These are phyloP conservation scores for Pelargonium cotyledonis DNA, from an alignment of 441 rosid species.

Conservation along the genomic window DNA sequence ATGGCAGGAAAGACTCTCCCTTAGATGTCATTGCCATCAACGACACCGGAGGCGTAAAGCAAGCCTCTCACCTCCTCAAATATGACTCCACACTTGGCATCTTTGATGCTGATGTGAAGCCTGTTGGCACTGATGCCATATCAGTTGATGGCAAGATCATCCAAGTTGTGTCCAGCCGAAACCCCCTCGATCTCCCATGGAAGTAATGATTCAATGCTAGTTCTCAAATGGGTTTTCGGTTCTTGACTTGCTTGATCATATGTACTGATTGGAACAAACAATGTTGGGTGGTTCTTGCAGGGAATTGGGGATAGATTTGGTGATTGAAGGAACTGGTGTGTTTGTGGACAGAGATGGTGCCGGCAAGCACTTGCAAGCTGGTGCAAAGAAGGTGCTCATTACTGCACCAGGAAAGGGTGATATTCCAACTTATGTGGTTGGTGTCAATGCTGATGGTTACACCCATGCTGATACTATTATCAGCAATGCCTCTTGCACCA, in stretches of 20 bases:
- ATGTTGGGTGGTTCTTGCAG: constrained; percentile 24
- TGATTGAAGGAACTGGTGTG: constrained; percentile 95
- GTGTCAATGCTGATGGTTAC: constrained; percentile 81
- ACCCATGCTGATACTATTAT: constrained; percentile 66
- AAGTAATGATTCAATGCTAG: constrained; percentile 31
- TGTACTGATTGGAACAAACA: too few relatives aligned
- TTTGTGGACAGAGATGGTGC: constrained; percentile 94
- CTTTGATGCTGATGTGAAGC: constrained; percentile 86
- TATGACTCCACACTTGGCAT: constrained; percentile 94
- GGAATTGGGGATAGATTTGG: constrained; percentile 79
- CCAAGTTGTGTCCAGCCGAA: constrained; percentile 76
- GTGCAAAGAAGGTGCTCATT: constrained; percentile 90
- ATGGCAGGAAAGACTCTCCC: constrained; percentile 66
- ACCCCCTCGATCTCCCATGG: constrained; percentile 81
- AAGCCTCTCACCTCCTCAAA: constrained; percentile 92
- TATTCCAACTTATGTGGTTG: constrained; percentile 89
- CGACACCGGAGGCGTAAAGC: constrained; percentile 83
- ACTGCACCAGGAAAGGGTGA: constrained; percentile 98
- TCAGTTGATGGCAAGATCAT: constrained; percentile 94
- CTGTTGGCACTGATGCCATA: constrained; percentile 65
- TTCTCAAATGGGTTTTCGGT: too few relatives aligned
- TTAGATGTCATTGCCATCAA: constrained; percentile 69
- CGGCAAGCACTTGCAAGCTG: constrained; percentile 89
- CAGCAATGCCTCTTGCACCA: constrained; percentile 98
- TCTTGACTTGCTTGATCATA: too few relatives aligned